Percentiles rank a stretch among this genome's conserved stretches.
Conservation (phyloP, 768 basidiomycete species). For the Coprinopsis cinerea region DNA sequence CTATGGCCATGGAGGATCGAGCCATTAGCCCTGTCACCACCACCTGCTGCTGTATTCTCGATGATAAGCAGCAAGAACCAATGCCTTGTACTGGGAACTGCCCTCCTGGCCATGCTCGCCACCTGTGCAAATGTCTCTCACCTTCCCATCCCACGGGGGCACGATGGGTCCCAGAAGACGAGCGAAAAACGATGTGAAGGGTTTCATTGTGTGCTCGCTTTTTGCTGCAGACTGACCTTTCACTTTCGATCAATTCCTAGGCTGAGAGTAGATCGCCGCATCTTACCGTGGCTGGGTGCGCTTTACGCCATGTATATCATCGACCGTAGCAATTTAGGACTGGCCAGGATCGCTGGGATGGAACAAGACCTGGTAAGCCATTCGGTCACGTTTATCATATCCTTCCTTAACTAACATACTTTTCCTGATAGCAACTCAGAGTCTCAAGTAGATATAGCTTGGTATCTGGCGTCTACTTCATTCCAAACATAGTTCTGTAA, state of each 20-base stretch:
- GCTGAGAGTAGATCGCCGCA: constrained; percentile 32
- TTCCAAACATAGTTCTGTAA: constrained; percentile 43
- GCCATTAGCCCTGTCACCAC: too few relatives aligned
- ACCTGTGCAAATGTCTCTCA: too few relatives aligned
- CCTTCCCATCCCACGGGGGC: too few relatives aligned
- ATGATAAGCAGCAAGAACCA: too few relatives aligned
- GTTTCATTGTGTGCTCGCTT: too few relatives aligned
- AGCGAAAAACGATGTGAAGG: too few relatives aligned
- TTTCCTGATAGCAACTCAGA: constrained; percentile 26
- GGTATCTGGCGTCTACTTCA: constrained; percentile 39
- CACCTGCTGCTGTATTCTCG: too few relatives aligned
- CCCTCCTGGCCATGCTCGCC: too few relatives aligned
- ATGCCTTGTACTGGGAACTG: too few relatives aligned
- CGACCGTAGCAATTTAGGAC: constrained; percentile 36
- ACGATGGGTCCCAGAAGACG: too few relatives aligned
- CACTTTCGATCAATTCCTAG: constrained; percentile 19
- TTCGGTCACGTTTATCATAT: neutral
- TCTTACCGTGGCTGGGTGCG: constrained; percentile 34
- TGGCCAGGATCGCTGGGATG: constrained; percentile 37
- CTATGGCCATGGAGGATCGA: too few relatives aligned
- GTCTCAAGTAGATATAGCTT: constrained; percentile 39
- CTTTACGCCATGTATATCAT: constrained; percentile 35
- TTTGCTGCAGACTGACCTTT: neutral
- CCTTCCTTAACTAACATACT: neutral
- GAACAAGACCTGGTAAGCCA: constrained; percentile 31